phyloP scores from a whole-genome alignment of 768 basidiomycete genomes.

The Amanita phalloides region DNA sequence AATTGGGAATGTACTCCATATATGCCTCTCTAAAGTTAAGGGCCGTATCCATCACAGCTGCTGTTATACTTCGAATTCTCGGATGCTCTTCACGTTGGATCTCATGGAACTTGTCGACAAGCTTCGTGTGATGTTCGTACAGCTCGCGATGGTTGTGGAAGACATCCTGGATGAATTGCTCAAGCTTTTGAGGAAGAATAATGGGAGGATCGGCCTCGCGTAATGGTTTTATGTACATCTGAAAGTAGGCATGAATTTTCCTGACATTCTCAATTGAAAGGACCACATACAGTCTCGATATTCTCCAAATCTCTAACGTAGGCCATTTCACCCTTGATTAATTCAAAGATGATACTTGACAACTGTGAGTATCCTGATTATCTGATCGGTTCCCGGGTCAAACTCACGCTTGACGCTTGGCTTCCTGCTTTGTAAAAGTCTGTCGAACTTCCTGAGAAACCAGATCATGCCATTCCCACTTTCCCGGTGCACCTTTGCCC shows the following conservation, averaged over 20 bases:
- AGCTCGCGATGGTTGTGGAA: constrained; percentile 84
- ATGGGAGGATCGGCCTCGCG: constrained; percentile 69
- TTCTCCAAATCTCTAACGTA: constrained; percentile 93
- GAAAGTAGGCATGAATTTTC: not conserved
- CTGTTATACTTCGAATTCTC: constrained; percentile 69
- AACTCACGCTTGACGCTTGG: constrained; percentile 70
- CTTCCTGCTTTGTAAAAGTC: constrained; percentile 58
- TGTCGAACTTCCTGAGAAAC: constrained; percentile 55
- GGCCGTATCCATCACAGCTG: constrained; percentile 77
- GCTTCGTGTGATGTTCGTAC: constrained; percentile 58
- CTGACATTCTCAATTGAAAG: not conserved
- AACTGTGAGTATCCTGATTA: not conserved
- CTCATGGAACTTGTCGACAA: constrained; percentile 74
- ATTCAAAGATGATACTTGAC: constrained; percentile 78
- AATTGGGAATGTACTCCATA: constrained; percentile 85
- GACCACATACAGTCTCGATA: constrained; percentile 57
- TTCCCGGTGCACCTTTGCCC: constrained; percentile 68
- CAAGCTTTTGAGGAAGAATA: constrained; percentile 58
- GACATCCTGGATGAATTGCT: constrained; percentile 74
- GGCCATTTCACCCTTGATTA: constrained; percentile 94
- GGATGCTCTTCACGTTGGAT: constrained; percentile 88
- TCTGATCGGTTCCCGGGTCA: not conserved
- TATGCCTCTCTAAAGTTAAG: constrained; percentile 91
- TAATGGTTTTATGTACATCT: constrained; percentile 83
- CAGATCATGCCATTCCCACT: constrained; percentile 86